Percentiles rank a stretch among this genome's conserved stretches.
phyloP scores from a whole-genome alignment of 192 early-diverging fungal genomes.

The Entomortierella chlamydospora region DNA sequence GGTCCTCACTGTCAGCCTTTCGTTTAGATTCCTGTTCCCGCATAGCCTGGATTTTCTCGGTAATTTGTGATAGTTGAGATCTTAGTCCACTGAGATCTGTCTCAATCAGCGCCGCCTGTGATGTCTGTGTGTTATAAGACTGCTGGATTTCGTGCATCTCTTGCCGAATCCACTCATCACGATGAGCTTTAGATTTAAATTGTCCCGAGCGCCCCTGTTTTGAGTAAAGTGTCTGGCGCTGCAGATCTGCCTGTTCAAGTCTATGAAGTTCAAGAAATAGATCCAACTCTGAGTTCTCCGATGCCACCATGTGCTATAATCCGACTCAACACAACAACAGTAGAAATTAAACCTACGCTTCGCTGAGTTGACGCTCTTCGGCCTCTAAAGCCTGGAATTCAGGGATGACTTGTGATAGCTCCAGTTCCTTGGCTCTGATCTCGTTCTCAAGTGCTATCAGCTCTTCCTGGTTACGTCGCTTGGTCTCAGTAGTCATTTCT shows the following conservation, averaged over 20 bases:
- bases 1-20: constrained; percentile 9
- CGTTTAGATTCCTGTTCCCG: constrained; percentile 25
- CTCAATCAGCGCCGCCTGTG: constrained; percentile 63
- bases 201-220: constrained; percentile 89
- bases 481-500: constrained; percentile 33
- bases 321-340: too few species aligned
- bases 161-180: constrained; percentile 80
- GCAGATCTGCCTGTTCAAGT: constrained; percentile 70
- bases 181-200: constrained; percentile 77
- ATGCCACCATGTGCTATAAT: too few species aligned
- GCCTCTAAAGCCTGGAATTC: constrained; percentile 69
- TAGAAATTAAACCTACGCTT: constrained; percentile 63
- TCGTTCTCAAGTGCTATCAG: constrained; percentile 60
- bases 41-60: constrained; percentile 20
- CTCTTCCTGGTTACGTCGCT: constrained; percentile 45
- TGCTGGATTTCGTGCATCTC: constrained; percentile 77
- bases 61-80: constrained; percentile 34
- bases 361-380: constrained; percentile 69
- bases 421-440: constrained; percentile 71
- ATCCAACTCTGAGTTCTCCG: too few species aligned
- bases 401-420: constrained; percentile 74
- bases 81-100: constrained; percentile 47
- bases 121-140: constrained; percentile 62
- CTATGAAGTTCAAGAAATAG: constrained; percentile 43
- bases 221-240: constrained; percentile 81